Conservation (phyloP, 345 rosid genomes). For the Bretschneidera sinensis region DNA sequence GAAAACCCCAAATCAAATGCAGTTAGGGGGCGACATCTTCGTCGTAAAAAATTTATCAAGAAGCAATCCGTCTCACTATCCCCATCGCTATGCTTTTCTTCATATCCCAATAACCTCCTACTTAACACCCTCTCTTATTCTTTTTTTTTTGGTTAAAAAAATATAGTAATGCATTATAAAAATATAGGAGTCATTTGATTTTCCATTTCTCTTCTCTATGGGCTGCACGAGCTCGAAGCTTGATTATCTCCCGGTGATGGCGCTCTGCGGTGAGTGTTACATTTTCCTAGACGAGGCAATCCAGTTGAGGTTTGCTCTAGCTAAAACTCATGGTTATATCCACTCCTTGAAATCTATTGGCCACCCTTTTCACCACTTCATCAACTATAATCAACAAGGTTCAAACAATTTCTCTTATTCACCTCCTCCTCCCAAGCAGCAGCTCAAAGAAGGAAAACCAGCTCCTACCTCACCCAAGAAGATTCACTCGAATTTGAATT, state of each 20-base stretch:
- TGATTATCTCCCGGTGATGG: conserved; percentile 92
- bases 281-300: conserved; percentile 62
- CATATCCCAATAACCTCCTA: no score
- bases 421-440: conserved; percentile 43
- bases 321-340: conserved; percentile 73
- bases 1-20: no score
- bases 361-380: conserved; percentile 44
- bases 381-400: conserved; percentile 34
- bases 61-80: no score
- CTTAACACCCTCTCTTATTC: no score
- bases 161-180: no score
- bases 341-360: conserved; percentile 50
- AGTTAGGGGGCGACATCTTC: no score
- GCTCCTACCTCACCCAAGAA: conserved; percentile 24
- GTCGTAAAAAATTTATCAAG: no score
- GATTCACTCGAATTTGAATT: conserved; percentile 30
- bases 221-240: conserved; percentile 87
- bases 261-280: conserved; percentile 82
- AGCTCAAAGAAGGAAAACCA: conserved; percentile 28
- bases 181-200: no score
- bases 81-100: no score
- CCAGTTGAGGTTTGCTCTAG: conserved; percentile 62
- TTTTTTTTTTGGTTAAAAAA: no score
- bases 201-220: no score
- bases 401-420: conserved; percentile 20